Evolutionary conservation across 257 asterid species (phyloP).

Genomic region (Nicotiana paniculata): DNA sequence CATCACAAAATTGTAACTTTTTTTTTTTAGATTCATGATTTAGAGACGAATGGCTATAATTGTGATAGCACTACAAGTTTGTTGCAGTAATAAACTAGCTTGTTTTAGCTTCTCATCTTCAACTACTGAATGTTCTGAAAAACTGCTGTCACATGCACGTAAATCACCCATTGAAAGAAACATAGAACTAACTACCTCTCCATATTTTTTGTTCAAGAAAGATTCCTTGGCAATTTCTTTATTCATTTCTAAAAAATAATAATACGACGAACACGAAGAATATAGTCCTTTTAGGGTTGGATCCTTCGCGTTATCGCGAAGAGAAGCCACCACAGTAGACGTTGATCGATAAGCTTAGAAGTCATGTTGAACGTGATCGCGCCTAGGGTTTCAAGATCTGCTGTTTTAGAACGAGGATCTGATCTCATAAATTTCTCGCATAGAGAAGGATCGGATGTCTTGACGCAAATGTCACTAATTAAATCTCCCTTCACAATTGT

Average conservation of each 20-base stretch:
- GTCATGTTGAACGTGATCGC: background rate
- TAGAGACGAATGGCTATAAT: background rate
- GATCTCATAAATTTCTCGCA: too few species aligned
- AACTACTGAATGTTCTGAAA: background rate
- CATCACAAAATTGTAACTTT: background rate
- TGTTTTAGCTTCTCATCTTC: background rate
- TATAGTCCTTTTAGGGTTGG: background rate
- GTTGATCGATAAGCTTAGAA: background rate
- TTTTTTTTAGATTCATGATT: background rate
- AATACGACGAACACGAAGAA: background rate
- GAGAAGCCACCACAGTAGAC: background rate
- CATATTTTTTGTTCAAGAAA: background rate
- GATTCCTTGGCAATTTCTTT: background rate
- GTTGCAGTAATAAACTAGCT: background rate
- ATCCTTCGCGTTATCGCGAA: background rate
- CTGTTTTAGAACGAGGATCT: too few species aligned
- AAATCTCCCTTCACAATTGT: too few species aligned
- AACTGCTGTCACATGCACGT: background rate
- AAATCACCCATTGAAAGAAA: background rate
- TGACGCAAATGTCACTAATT: too few species aligned
- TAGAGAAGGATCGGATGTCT: too few species aligned
- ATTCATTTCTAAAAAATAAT: background rate
- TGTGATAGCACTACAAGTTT: background rate
- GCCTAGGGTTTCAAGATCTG: background rate
- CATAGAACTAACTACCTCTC: background rate